A percentile compares a stretch with the other conserved stretches of the same genome.
Evolutionary conservation across 257 asterid genomes (phyloP).

Genomic region (Eucommia ulmoides): DNA sequence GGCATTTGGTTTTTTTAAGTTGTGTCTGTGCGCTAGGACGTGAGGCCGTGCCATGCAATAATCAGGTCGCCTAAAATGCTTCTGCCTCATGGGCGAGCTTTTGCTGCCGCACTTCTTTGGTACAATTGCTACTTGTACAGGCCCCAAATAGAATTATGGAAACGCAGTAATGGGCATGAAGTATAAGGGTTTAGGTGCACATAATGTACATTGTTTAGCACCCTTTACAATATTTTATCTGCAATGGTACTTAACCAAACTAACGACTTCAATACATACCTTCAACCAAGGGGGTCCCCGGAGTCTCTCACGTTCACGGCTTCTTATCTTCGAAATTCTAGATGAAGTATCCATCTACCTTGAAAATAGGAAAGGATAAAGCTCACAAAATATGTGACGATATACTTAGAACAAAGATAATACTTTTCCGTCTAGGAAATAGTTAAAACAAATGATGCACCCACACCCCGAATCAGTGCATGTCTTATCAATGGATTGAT

Average conservation of each 20-base stretch:
- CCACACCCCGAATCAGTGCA: neutral
- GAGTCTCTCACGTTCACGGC: conserved; percentile 89
- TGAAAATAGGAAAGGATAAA: conserved; percentile 35
- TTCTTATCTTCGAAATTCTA: conserved; percentile 80
- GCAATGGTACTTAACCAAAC: conserved; percentile 11
- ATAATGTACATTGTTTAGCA: too few species aligned
- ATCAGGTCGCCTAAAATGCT: too few species aligned
- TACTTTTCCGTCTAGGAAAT: neutral
- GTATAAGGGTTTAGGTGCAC: too few species aligned
- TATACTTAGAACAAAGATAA: neutral
- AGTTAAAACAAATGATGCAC: neutral
- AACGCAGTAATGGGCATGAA: too few species aligned
- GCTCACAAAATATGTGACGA: conserved; percentile 15
- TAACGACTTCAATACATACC: conserved; percentile 30
- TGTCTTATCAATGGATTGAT: conserved; percentile 4
- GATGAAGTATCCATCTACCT: conserved; percentile 98
- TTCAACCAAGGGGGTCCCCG: conserved; percentile 98
- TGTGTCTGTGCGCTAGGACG: too few species aligned
- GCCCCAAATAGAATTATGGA: too few species aligned
- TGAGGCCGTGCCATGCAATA: too few species aligned
- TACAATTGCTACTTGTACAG: too few species aligned
- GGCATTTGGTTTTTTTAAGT: too few species aligned
- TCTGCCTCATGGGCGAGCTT: too few species aligned
- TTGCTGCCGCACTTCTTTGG: too few species aligned
- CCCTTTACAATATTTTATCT: too few species aligned